Evolutionary conservation across 352 stramenopile species (phyloP).

Genomic region (Phytophthora pluvialis): DNA sequence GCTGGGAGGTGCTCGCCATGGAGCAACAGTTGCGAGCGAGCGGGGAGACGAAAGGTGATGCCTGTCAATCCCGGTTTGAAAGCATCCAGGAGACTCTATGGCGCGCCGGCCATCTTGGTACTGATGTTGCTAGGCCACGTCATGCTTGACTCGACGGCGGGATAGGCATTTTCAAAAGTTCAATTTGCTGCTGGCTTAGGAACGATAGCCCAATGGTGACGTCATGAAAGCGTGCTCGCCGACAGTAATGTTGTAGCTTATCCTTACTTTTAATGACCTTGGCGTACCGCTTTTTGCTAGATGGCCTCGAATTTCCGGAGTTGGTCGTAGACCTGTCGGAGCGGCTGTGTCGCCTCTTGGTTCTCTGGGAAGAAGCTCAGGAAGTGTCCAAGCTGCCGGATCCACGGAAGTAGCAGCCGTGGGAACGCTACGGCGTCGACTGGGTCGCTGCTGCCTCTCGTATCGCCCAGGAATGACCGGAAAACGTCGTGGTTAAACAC

Average conservation of each 20-base stretch:
- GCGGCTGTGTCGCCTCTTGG: constrained; percentile 78
- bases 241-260: constrained; percentile 18
- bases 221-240: constrained; percentile 2
- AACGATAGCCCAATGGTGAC: not conserved
- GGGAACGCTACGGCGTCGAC: constrained; percentile 52
- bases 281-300: constrained; percentile 16
- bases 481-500: constrained; percentile 91
- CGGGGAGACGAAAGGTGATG: too few relatives aligned
- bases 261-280: not conserved
- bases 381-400: constrained; percentile 87
- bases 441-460: constrained; percentile 22
- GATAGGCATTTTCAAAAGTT: not conserved
- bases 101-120: too few relatives aligned
- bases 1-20: constrained; percentile 13
- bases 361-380: constrained; percentile 89
- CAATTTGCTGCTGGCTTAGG: not conserved
- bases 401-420: constrained; percentile 82
- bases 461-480: constrained; percentile 56
- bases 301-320: constrained; percentile 73
- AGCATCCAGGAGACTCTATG: not conserved
- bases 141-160: not conserved
- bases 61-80: too few relatives aligned
- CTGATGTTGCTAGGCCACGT: too few relatives aligned
- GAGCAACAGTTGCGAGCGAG: too few relatives aligned
- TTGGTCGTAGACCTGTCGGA: constrained; percentile 83